Base-by-base conservation (phyloP, 306 rosid genomes). In the Cyclanthera cordifolia region DNA sequence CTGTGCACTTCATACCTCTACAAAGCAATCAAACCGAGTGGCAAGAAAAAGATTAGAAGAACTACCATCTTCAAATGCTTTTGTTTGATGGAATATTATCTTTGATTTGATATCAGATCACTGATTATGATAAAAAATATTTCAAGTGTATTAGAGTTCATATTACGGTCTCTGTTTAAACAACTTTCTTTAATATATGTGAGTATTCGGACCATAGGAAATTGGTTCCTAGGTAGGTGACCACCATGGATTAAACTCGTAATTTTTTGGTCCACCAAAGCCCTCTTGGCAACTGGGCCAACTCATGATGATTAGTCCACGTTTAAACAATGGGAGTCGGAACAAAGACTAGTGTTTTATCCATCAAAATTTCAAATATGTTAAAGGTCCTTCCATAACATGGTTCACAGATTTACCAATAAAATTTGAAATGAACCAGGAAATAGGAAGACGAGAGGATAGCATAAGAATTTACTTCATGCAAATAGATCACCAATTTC, bases 1-100 rank as follows among this genome's bases (percentile, higher is more conserved):
- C 76, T 77, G 70, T 77, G 75, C 1, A 76, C 65, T 58, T 83
- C 91, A 75, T 81, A 71, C 83, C 87, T 83, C 97, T 88, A 87
- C 74, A 83, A 64, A 69, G 45, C 70, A 79, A 21, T 24, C 63
- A 66, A 74, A 53, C 57, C 55, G 71, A 75, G 37, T 27, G 53
- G 53, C 48, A 61, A 60, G 63, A 30, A 47, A 23, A 25, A 46
- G 6, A 47, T 5, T 19, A 54, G 60, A 3, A 48, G 45, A 24
- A 48, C 15, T 27, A 28, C 17, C 45, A 69, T 30, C 48, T 50
- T 48, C 0, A 3, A 48, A 67, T 67, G 57, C 8, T 48, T 25
- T 67, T 67, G 8, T 48, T 48, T 47, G 23, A 41, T 16, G 37
- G 23, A 21, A 66, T 8, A 45, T 14, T 55, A 14, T 57, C 47